phyloP scores from a whole-genome alignment of 352 stramenopile species.

The Globisporangium ultimum region DNA sequence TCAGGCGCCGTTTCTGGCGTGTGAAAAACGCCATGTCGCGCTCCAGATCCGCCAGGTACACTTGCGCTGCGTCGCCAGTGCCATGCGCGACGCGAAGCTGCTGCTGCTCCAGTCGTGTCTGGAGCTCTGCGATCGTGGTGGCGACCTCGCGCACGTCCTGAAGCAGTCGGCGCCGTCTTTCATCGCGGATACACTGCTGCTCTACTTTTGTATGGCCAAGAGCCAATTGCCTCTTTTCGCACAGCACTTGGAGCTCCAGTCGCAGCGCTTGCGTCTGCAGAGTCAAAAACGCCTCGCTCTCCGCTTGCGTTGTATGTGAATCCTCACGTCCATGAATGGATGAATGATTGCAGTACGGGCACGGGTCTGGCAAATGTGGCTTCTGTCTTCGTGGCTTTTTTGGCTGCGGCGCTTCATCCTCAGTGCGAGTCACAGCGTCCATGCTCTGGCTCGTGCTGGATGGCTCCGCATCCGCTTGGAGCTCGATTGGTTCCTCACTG shows the following conservation, averaged over 20 bases:
- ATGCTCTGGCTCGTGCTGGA: no score
- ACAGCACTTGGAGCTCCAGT: conserved; percentile 2
- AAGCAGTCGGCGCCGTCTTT: neutral
- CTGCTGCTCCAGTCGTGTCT: neutral
- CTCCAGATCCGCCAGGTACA: neutral
- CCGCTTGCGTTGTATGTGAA: neutral
- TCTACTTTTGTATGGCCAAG: neutral
- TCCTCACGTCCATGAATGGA: no score
- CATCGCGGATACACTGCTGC: conserved; percentile 2
- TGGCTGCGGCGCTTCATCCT: no score
- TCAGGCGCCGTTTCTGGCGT: conserved; percentile 7
- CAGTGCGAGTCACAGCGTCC: no score
- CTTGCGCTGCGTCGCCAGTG: neutral
- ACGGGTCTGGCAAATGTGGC: no score
- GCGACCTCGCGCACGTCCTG: conserved; percentile 9
- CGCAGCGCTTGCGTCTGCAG: neutral
- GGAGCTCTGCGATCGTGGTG: conserved; percentile 1
- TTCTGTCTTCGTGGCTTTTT: no score
- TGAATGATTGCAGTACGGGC: no score
- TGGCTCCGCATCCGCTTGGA: no score
- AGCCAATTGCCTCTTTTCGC: neutral
- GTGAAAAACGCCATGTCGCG: conserved; percentile 6
- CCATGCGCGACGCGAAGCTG: neutral
- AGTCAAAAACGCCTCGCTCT: neutral
- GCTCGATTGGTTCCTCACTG: no score